Conservation (phyloP, 2,329 filamentous ascomycete genomes). For the Cladosporium halotolerans region DNA sequence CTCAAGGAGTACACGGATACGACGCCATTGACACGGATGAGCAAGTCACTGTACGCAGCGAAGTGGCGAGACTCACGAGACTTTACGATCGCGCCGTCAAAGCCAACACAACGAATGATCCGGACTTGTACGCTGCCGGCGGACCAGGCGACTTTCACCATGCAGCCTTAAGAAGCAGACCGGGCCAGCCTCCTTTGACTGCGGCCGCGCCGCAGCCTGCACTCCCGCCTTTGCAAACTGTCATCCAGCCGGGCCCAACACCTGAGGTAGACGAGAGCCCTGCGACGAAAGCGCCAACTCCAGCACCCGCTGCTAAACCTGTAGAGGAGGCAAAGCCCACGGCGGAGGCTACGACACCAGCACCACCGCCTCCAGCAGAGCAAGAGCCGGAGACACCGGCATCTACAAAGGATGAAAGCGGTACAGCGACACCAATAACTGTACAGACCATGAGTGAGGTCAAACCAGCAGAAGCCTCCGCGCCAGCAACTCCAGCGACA, state of each 20-base stretch:
- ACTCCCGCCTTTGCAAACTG: neutral
- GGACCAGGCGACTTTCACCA: slow-evolving; percentile 21
- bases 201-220: slow-evolving; percentile 8
- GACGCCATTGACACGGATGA: slow-evolving; percentile 42
- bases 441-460: neutral
- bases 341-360: neutral
- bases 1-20: slow-evolving; percentile 38
- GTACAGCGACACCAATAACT: neutral
- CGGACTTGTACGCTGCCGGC: slow-evolving; percentile 34
- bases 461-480: neutral
- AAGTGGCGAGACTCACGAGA: slow-evolving; percentile 30
- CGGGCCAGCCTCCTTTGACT: slow-evolving; percentile 14
- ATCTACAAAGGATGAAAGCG: neutral
- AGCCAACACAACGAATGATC: slow-evolving; percentile 35
- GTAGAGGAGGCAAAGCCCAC: neutral
- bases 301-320: neutral
- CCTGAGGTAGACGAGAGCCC: slow-evolving; percentile 24
- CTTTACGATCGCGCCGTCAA: slow-evolving; percentile 35
- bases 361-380: neutral
- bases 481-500: neutral
- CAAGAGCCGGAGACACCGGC: neutral
- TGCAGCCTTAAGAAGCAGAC: slow-evolving; percentile 19
- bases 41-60: slow-evolving; percentile 36
- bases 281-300: slow-evolving; percentile 15
- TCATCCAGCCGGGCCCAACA: neutral